Percentiles rank a stretch among this genome's conserved stretches.
Evolutionary conservation across 1,284 basidiomycete genomes (phyloP).

Genomic region (Cryptococcus depauperatus): DNA sequence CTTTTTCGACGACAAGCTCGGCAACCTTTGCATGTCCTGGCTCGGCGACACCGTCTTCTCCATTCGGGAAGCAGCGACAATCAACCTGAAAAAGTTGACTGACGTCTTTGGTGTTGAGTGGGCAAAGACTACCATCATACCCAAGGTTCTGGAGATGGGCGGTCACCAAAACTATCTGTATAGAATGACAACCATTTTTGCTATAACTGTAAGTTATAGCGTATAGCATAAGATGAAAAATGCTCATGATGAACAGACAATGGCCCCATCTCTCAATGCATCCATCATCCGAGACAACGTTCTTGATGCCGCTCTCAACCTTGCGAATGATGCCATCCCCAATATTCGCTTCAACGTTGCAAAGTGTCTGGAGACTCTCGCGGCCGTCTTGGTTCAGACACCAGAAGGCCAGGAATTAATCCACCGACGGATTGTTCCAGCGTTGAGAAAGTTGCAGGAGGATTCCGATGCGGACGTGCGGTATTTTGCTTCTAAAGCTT

Average conservation of each 20-base stretch:
- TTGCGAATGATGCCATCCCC: conserved; percentile 88
- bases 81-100: conserved; percentile 94
- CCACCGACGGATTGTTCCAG: conserved; percentile 66
- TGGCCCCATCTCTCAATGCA: conserved; percentile 82
- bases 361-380: conserved; percentile 83
- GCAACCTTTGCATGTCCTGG: conserved; percentile 98
- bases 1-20: conserved; percentile 97
- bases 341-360: conserved; percentile 99
- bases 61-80: conserved; percentile 93
- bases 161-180: conserved; percentile 95
- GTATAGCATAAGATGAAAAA: background rate
- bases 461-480: conserved; percentile 94
- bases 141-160: conserved; percentile 96
- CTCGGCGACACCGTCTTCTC: conserved; percentile 96
- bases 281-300: conserved; percentile 80
- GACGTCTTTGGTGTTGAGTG: conserved; percentile 99
- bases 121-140: conserved; percentile 90
- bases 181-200: conserved; percentile 98
- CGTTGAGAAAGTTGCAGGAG: conserved; percentile 76
- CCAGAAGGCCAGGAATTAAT: conserved; percentile 70
- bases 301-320: conserved; percentile 72
- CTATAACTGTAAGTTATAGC: conserved; percentile 73
- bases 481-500: conserved; percentile 45
- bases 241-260: conserved; percentile 57
- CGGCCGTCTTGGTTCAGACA: conserved; percentile 57